phyloP scores from a whole-genome alignment of 2,329 filamentous ascomycete species.

The Diaporthe helianthi region DNA sequence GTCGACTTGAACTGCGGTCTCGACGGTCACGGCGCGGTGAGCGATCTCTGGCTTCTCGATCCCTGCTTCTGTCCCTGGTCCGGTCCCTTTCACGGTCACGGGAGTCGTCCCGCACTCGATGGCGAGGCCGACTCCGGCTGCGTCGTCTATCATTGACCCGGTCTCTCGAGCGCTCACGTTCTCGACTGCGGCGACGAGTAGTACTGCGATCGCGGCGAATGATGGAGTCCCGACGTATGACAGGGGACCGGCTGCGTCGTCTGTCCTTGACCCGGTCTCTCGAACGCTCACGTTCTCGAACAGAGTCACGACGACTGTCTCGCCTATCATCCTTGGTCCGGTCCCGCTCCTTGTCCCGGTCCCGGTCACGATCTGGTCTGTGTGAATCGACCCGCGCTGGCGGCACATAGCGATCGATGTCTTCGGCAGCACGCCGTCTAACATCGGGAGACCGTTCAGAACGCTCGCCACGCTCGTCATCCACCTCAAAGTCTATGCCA shows the following conservation, averaged over 20 bases:
- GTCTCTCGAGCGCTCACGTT: constrained; percentile 33
- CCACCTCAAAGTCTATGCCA: constrained; percentile 61
- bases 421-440: constrained; percentile 48
- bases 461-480: constrained; percentile 46
- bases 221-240: constrained; percentile 28
- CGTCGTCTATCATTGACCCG: constrained; percentile 35
- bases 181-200: constrained; percentile 28
- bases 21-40: constrained; percentile 30
- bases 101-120: constrained; percentile 43
- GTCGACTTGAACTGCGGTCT: constrained; percentile 34
- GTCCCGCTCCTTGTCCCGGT: constrained; percentile 39
- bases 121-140: constrained; percentile 41
- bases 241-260: constrained; percentile 36
- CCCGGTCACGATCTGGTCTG: constrained; percentile 33
- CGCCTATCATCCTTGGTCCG: constrained; percentile 12
- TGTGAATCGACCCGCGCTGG: constrained; percentile 37
- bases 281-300: constrained; percentile 34
- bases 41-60: constrained; percentile 19
- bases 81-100: constrained; percentile 42
- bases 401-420: constrained; percentile 58
- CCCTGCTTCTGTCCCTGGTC: too few relatives aligned
- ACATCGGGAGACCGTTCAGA: constrained; percentile 48
- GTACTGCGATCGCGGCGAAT: constrained; percentile 28
- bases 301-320: constrained; percentile 18
- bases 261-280: constrained; percentile 35